A percentile compares a stretch with the other conserved stretches of the same genome.
Evolutionary conservation across 345 rosid species (phyloP).

Genomic region (Salix koriyanagi): DNA sequence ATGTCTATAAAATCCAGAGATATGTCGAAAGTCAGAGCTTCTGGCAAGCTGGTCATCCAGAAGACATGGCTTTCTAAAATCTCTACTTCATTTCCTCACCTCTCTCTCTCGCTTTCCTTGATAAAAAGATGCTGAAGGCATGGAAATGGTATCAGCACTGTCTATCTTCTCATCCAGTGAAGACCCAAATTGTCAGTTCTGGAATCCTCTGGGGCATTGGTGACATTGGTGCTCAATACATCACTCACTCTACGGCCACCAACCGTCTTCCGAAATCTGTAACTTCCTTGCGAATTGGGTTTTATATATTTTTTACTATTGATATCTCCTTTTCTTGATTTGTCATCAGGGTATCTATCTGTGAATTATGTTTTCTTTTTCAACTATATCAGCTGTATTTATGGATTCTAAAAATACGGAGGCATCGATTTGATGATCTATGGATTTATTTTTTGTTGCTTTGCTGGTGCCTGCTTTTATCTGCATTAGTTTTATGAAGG

Average conservation of each 20-base stretch:
- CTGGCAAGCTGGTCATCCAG: constrained; percentile 15
- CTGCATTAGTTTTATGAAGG: not conserved
- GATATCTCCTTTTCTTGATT: not conserved
- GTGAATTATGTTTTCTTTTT: not conserved
- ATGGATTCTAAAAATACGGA: not conserved
- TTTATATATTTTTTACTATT: not conserved
- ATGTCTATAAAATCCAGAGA: not conserved
- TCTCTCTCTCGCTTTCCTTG: not conserved
- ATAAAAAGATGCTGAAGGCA: constrained; percentile 44
- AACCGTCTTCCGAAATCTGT: constrained; percentile 41
- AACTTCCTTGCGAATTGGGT: constrained; percentile 9
- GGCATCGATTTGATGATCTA: not conserved
- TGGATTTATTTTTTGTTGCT: not conserved
- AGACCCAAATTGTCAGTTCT: constrained; percentile 86
- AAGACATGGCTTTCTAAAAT: constrained; percentile 19
- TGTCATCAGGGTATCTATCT: constrained; percentile 8
- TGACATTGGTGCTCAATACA: constrained; percentile 81
- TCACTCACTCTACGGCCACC: constrained; percentile 69
- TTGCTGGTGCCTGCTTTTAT: not conserved
- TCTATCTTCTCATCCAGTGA: constrained; percentile 60
- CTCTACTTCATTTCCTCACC: not conserved
- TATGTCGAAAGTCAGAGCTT: not conserved
- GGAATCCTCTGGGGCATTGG: constrained; percentile 88
- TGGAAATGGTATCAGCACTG: constrained; percentile 92
- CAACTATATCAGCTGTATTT: not conserved